These are phyloP conservation scores for Rhizopus sp. DNA, from an alignment of 371 early-diverging fungal genomes.

Conservation along the genomic window DNA sequence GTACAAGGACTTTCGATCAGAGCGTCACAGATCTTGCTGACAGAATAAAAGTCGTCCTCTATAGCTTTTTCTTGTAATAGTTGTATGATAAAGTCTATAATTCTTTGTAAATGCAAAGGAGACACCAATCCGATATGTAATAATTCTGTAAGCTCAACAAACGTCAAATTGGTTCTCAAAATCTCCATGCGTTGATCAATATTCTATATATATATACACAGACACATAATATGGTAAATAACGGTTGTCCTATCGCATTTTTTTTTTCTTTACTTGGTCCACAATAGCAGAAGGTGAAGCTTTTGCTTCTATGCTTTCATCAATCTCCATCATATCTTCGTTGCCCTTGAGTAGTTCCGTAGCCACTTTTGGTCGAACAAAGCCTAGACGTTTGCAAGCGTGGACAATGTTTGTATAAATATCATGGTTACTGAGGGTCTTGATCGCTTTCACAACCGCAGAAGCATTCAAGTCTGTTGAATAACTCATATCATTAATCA, in stretches of 20 bases:
- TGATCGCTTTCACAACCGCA: conserved; percentile 33
- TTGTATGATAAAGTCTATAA: conserved; percentile 39
- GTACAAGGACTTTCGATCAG: conserved; percentile 33
- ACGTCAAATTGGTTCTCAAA: conserved; percentile 21
- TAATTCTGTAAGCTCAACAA: conserved; percentile 26
- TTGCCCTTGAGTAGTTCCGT: conserved; percentile 25
- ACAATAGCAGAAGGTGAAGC: conserved; percentile 2
- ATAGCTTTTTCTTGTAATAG: conserved; percentile 31
- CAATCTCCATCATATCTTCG: conserved; percentile 25
- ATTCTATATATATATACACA: conserved; percentile 28
- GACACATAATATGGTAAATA: no score
- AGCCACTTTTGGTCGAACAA: conserved; percentile 31
- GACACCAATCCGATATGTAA: conserved; percentile 46
- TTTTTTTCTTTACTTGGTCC: conserved; percentile 16
- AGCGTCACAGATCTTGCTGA: conserved; percentile 40
- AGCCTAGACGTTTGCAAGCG: conserved; percentile 35
- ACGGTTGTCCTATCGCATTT: background rate
- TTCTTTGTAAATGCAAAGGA: conserved; percentile 29
- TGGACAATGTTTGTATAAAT: conserved; percentile 41
- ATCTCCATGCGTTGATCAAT: conserved; percentile 35
- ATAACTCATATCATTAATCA: conserved; percentile 39
- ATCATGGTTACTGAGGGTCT: conserved; percentile 30
- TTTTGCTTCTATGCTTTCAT: conserved; percentile 7
- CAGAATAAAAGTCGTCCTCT: conserved; percentile 24
- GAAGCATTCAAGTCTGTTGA: conserved; percentile 31